Conservation (phyloP, 257 asterid genomes). For the Primulina tabacum region DNA sequence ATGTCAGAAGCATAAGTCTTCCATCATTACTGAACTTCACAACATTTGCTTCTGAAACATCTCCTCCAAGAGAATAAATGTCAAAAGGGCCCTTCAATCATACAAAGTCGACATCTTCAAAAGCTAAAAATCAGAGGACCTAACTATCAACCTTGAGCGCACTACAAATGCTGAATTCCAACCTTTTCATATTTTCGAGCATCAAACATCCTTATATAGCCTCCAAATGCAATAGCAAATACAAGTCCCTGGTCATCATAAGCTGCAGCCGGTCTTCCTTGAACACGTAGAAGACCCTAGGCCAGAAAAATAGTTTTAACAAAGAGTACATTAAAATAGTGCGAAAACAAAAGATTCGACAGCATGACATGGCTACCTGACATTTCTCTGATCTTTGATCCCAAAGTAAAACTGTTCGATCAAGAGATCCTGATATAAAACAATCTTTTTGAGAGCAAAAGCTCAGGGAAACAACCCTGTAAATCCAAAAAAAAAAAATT, state of each 20-base stretch:
- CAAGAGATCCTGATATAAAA: conserved; percentile 91
- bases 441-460: conserved; percentile 77
- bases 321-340: conserved; percentile 20
- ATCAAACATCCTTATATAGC: conserved; percentile 90
- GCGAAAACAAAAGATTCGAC: conserved; percentile 21
- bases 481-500: conserved; percentile 24
- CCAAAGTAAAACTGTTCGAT: conserved; percentile 93
- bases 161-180: conserved; percentile 2
- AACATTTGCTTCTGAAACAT: conserved; percentile 80
- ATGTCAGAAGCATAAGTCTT: conserved; percentile 85
- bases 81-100: conserved; percentile 88
- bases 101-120: conserved; percentile 27
- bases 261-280: conserved; percentile 92
- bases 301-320: conserved; percentile 23
- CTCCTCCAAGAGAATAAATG: conserved; percentile 83
- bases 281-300: conserved; percentile 91
- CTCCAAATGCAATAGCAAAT: conserved; percentile 87
- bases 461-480: conserved; percentile 91
- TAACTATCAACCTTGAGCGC: conserved; percentile 19
- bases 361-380: conserved; percentile 51
- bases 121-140: conserved; percentile 12
- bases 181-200: conserved; percentile 92
- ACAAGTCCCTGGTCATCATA: conserved; percentile 95
- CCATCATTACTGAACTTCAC: conserved; percentile 94
- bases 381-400: conserved; percentile 97